Conservation (phyloP, 2,329 filamentous ascomycete species). For the Metarhizium humberi region DNA sequence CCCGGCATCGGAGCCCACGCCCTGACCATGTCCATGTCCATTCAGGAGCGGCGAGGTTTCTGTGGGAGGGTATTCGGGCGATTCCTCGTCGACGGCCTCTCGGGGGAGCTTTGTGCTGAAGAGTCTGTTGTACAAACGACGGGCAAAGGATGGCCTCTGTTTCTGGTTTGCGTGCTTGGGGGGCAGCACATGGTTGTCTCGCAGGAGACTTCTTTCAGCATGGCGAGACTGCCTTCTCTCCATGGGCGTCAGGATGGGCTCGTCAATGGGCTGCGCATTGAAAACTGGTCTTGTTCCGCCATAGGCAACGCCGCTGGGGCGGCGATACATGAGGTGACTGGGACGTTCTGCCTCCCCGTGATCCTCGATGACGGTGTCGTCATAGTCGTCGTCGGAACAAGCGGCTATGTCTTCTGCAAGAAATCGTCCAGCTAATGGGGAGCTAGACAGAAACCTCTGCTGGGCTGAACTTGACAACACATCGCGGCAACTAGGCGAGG, state of each 20-base stretch:
- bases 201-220: slow-evolving; percentile 50
- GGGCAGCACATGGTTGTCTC: slow-evolving; percentile 57
- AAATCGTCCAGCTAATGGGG: slow-evolving; percentile 57
- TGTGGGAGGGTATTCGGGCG: slow-evolving; percentile 19
- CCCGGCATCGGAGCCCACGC: slow-evolving; percentile 18
- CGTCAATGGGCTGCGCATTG: slow-evolving; percentile 42
- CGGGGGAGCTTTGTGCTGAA: slow-evolving; percentile 48
- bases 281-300: slow-evolving; percentile 63
- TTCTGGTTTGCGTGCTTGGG: slow-evolving; percentile 39
- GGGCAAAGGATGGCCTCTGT: slow-evolving; percentile 23
- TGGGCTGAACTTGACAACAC: slow-evolving; percentile 4
- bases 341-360: slow-evolving; percentile 27
- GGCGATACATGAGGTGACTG: slow-evolving; percentile 51
- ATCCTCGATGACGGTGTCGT: slow-evolving; percentile 20
- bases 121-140: slow-evolving; percentile 33
- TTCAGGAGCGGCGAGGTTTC: slow-evolving; percentile 34
- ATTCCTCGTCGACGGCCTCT: slow-evolving; percentile 25
- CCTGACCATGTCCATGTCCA: neutral
- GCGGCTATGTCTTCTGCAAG: slow-evolving; percentile 59
- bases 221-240: slow-evolving; percentile 48
- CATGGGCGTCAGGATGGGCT: slow-evolving; percentile 39
- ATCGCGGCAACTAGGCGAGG: slow-evolving; percentile 4
- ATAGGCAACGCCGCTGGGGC: slow-evolving; percentile 67
- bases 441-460: slow-evolving; percentile 40
- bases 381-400: slow-evolving; percentile 47